Percentiles rank a stretch among this genome's conserved stretches.
These are phyloP conservation scores for Cutaneotrichosporon sp. DNA, from an alignment of 1,284 basidiomycete genomes.

Conservation along the genomic window DNA sequence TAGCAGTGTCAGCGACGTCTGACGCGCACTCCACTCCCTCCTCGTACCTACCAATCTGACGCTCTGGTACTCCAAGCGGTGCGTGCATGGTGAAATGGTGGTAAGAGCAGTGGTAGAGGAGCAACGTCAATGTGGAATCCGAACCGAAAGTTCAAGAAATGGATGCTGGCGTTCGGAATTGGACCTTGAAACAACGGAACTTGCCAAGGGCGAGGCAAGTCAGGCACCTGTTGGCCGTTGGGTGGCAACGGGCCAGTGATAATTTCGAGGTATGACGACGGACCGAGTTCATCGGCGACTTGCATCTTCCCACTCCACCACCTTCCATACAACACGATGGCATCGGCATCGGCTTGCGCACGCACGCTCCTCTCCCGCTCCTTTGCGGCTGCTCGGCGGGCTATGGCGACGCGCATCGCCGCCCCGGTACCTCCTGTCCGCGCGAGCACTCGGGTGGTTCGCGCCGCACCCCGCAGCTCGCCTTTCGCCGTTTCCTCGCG, in stretches of 20 bases:
- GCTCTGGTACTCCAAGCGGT: slow-evolving; percentile 37
- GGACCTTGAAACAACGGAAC: too few relatives aligned
- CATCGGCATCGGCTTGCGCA: neutral
- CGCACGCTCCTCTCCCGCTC: neutral
- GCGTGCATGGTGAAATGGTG: slow-evolving; percentile 34
- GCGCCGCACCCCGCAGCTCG: neutral
- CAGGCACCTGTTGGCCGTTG: too few relatives aligned
- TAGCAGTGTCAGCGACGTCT: too few relatives aligned
- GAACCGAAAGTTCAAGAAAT: too few relatives aligned
- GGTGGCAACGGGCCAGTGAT: neutral
- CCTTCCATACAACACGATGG: neutral
- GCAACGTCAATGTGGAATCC: neutral
- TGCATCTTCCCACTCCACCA: neutral
- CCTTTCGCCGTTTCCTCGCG: neutral
- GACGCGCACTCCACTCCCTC: too few relatives aligned
- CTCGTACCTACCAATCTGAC: slow-evolving; percentile 43
- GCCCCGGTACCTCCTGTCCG: neutral
- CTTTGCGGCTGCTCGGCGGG: neutral
- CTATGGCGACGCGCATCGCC: neutral
- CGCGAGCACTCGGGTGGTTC: neutral
- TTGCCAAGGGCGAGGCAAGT: too few relatives aligned
- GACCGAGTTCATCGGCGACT: neutral
- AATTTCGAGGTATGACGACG: too few relatives aligned
- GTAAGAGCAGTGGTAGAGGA: too few relatives aligned
- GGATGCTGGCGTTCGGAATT: too few relatives aligned